Conservation (phyloP, 164 flowering plant genomes). For the Hamamelis virginiana region DNA sequence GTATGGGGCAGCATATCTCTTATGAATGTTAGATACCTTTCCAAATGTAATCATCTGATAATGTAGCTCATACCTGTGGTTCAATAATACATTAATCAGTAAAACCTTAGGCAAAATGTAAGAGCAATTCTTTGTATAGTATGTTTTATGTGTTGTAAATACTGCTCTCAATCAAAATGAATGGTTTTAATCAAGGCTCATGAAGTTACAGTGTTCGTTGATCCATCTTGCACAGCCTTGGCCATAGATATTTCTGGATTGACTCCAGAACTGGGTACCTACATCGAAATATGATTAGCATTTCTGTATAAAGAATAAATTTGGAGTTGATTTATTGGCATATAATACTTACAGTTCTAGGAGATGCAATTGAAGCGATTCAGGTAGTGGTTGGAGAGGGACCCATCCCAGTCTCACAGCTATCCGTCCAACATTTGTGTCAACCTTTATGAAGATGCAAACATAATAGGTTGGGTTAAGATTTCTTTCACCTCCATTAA, state of each 20-base stretch:
- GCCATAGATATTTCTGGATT: conserved; percentile 56
- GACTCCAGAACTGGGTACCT: conserved; percentile 56
- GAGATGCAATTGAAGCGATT: conserved; percentile 57
- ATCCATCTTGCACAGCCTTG: conserved; percentile 58
- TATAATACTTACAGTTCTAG: conserved; percentile 42
- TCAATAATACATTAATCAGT: conserved; percentile 14
- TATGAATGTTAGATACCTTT: conserved; percentile 57
- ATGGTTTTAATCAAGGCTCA: not conserved
- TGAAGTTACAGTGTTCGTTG: conserved; percentile 45
- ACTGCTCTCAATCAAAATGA: not conserved
- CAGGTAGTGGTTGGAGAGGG: conserved; percentile 54
- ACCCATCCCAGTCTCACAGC: conserved; percentile 63
- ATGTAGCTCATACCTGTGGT: conserved; percentile 85
- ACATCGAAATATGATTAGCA: conserved; percentile 1
- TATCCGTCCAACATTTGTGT: conserved; percentile 55
- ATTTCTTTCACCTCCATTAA: not conserved
- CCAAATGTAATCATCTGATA: conserved; percentile 97
- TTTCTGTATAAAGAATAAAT: not conserved
- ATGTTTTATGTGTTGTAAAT: not conserved
- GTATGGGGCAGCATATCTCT: not conserved
- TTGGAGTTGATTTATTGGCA: not conserved
- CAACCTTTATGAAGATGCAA: conserved; percentile 30
- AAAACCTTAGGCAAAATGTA: not conserved
- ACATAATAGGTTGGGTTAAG: not conserved
- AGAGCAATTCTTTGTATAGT: not conserved